Base-by-base conservation (phyloP, 192 early-diverging fungal genomes). In the Backusella morwellensis region DNA sequence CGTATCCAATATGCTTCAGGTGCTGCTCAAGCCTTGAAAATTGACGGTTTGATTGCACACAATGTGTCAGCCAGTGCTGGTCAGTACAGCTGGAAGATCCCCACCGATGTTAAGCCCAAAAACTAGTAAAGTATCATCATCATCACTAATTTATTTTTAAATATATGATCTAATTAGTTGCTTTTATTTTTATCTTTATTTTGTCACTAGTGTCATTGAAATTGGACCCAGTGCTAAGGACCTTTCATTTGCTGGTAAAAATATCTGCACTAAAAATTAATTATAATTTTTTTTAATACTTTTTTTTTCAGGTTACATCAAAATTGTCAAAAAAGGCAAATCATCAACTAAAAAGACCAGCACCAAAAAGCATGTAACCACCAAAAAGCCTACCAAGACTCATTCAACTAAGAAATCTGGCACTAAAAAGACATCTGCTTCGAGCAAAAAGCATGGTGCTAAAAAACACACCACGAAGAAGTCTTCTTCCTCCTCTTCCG, bases 201-300 rank as follows among this genome's bases (percentile, higher is more conserved):
- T 50, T 50, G 6, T 50, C 19, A 41, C 38, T 63, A 74, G 73
- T 40, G 73, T 74, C 19, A 74, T 74, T 40, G 72, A 74, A 63
- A 36, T 42, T 23, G 72, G 72, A 6, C 72, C 50, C 8, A 74
- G 32, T 63, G 36, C 38, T 38, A 38, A 56, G 34, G 72, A 74
- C 56, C 19, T 74, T 63, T 56, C 72, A 32, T 74, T 74, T 74
- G 72, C 56, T 36, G 72, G 71, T 72, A 72, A 52, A 36, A 35
- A 59, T 21, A 69, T 69, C 35, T 21, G 14, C 4, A 69, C 68
- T 69, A 36, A 69, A 69, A 69, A 63, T 63, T 63, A 63, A 63
- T 63, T 63, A 26, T 63, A 63, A 56, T 56, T 59, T 59, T 59
- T 8, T 59, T 59, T 59, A 59, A 59, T 59, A 26, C 21, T 59